Evolutionary conservation across 1,284 basidiomycete species (phyloP).

Genomic region (Malassezia vespertilionis): DNA sequence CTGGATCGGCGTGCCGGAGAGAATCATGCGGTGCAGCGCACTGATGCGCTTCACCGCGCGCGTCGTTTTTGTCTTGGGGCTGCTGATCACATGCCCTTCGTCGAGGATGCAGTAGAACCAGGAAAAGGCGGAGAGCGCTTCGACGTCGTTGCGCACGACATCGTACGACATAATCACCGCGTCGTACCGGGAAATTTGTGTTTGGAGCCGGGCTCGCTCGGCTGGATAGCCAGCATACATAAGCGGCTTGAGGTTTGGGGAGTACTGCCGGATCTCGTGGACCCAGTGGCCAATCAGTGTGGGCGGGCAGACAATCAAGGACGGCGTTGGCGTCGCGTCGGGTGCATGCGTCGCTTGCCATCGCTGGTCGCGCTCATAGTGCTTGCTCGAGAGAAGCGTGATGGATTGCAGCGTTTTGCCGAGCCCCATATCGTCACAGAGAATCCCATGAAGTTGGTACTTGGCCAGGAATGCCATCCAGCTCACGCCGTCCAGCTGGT

Average conservation of each 20-base stretch:
- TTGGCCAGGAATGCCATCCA: conserved; percentile 91
- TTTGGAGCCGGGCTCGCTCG: conserved; percentile 58
- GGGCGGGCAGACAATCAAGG: conserved; percentile 89
- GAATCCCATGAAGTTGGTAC: conserved; percentile 81
- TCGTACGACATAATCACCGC: conserved; percentile 95
- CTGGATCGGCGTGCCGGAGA: conserved; percentile 96
- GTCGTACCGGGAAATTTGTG: conserved; percentile 52
- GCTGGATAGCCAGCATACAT: conserved; percentile 82
- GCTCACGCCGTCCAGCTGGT: conserved; percentile 95
- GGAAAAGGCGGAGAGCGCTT: conserved; percentile 60
- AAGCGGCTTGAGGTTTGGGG: conserved; percentile 70
- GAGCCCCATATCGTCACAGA: conserved; percentile 99
- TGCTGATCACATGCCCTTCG: conserved; percentile 98
- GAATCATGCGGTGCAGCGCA: conserved; percentile 81
- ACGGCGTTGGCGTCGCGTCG: conserved; percentile 76
- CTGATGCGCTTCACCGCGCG: conserved; percentile 85
- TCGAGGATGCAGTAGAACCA: conserved; percentile 98
- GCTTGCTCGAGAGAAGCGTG: conserved; percentile 88
- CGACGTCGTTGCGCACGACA: conserved; percentile 87
- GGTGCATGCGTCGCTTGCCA: conserved; percentile 61
- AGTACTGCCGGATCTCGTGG: conserved; percentile 90
- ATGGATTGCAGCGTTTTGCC: conserved; percentile 98
- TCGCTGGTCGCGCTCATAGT: conserved; percentile 68
- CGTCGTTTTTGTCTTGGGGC: conserved; percentile 91
- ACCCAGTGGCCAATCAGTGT: conserved; percentile 96